These are phyloP conservation scores for Polyplosphaeria fusca DNA, from an alignment of 495 filamentous ascomycete species.

Conservation along the genomic window DNA sequence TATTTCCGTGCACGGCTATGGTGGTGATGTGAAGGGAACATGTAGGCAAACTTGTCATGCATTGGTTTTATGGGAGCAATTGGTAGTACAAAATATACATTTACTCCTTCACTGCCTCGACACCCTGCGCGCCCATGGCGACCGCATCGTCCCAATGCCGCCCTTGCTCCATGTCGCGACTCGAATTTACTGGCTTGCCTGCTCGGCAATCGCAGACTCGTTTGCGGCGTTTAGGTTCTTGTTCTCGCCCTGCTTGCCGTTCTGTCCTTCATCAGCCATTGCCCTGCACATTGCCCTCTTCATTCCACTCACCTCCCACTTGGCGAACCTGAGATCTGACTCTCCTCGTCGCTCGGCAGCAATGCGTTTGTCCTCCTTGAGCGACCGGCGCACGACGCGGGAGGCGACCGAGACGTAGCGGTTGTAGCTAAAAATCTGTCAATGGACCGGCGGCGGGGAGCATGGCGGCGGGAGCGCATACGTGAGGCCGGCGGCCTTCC, in stretches of 20 bases:
- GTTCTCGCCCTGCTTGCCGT: constrained; percentile 91
- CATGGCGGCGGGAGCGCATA: constrained; percentile 48
- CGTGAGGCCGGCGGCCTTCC: constrained; percentile 97
- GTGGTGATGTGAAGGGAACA: too few relatives aligned
- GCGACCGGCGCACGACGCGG: constrained; percentile 79
- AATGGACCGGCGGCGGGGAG: constrained; percentile 12
- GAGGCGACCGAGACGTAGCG: constrained; percentile 74
- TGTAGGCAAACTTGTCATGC: background rate
- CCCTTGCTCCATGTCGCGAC: too few relatives aligned
- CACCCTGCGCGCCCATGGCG: too few relatives aligned
- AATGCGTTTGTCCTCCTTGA: constrained; percentile 89
- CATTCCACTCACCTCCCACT: constrained; percentile 83
- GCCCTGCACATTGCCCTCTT: constrained; percentile 21
- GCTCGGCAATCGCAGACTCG: constrained; percentile 56
- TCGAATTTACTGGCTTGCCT: constrained; percentile 30
- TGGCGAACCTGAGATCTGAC: constrained; percentile 87
- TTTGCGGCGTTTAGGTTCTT: constrained; percentile 74
- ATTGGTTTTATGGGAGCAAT: constrained; percentile 18
- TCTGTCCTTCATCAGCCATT: constrained; percentile 51
- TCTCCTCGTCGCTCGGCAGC: constrained; percentile 84
- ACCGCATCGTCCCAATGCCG: too few relatives aligned
- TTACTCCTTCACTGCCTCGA: too few relatives aligned
- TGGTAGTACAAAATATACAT: constrained; percentile 36
- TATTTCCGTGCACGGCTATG: too few relatives aligned
- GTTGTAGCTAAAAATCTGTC: constrained; percentile 63